These are phyloP conservation scores for Letharia lupina DNA, from an alignment of 495 filamentous ascomycete genomes.

Conservation along the genomic window DNA sequence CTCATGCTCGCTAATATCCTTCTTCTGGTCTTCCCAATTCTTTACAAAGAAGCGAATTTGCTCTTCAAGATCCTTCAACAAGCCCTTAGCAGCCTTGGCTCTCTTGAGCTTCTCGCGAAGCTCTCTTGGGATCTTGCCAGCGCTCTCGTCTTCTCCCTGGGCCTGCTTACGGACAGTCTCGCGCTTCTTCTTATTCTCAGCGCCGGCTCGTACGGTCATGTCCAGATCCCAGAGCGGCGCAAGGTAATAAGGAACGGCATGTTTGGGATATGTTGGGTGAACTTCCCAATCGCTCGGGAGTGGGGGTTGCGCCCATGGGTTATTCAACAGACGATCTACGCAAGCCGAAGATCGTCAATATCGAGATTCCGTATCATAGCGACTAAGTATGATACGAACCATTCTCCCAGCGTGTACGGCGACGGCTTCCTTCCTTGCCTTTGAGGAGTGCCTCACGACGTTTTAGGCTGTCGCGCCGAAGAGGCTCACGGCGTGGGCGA, in stretches of 20 bases:
- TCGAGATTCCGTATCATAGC: conserved; percentile 6
- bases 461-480: conserved; percentile 54
- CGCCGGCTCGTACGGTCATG: conserved; percentile 39
- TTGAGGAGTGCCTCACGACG: conserved; percentile 73
- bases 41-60: conserved; percentile 54
- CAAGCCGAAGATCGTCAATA: conserved; percentile 18
- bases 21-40: conserved; percentile 46
- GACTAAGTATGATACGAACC: conserved; percentile 45
- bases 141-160: conserved; percentile 32
- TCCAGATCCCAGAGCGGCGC: conserved; percentile 79
- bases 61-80: conserved; percentile 58
- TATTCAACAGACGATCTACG: conserved; percentile 73
- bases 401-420: conserved; percentile 90
- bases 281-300: conserved; percentile 72
- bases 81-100: conserved; percentile 55
- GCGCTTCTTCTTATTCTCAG: conserved; percentile 32
- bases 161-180: conserved; percentile 32
- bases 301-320: conserved; percentile 80
- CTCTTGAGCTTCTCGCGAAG: conserved; percentile 58
- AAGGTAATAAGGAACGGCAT: conserved; percentile 77
- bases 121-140: conserved; percentile 41
- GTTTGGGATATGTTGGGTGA: conserved; percentile 66
- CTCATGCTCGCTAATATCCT: conserved; percentile 25
- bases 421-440: conserved; percentile 85
- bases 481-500: conserved; percentile 37